Conservation (phyloP, 2,329 filamentous ascomycete genomes). For the Triangularia verruculosa region DNA sequence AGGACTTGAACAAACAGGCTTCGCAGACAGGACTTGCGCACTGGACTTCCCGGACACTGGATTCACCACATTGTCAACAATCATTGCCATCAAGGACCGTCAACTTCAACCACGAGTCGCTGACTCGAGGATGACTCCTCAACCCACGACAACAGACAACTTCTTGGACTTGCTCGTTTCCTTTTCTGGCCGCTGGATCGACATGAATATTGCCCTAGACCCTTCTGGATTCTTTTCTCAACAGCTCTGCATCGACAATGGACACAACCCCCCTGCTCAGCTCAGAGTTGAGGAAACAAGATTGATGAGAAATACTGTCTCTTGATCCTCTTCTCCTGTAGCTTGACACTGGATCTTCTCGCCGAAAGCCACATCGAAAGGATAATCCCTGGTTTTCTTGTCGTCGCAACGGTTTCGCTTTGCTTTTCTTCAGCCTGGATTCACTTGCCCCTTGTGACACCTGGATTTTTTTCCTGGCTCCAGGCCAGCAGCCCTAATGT, state of each 20-base stretch:
- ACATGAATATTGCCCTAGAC: not conserved
- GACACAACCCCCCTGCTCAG: not conserved
- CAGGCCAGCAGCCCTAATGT: not conserved
- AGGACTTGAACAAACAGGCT: slow-evolving; percentile 1
- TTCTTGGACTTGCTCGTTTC: not conserved
- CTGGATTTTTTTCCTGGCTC: not conserved
- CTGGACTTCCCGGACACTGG: slow-evolving; percentile 1
- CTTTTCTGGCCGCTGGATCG: not conserved
- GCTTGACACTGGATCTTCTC: not conserved
- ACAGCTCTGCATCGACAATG: not conserved
- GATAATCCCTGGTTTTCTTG: not conserved
- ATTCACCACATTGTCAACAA: not conserved
- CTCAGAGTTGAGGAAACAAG: not conserved
- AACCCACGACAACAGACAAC: not conserved
- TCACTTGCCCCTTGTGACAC: not conserved
- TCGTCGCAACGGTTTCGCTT: not conserved
- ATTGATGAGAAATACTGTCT: slow-evolving; percentile 6
- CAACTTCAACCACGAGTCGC: not conserved
- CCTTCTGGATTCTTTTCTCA: not conserved
- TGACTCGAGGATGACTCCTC: not conserved
- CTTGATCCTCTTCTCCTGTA: not conserved
- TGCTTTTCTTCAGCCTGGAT: not conserved
- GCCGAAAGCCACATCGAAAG: not conserved
- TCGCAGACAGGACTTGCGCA: slow-evolving; percentile 3
- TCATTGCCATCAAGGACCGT: not conserved